Base-by-base conservation (phyloP, 2,329 filamentous ascomycete genomes). In the Cladosporium sp. region DNA sequence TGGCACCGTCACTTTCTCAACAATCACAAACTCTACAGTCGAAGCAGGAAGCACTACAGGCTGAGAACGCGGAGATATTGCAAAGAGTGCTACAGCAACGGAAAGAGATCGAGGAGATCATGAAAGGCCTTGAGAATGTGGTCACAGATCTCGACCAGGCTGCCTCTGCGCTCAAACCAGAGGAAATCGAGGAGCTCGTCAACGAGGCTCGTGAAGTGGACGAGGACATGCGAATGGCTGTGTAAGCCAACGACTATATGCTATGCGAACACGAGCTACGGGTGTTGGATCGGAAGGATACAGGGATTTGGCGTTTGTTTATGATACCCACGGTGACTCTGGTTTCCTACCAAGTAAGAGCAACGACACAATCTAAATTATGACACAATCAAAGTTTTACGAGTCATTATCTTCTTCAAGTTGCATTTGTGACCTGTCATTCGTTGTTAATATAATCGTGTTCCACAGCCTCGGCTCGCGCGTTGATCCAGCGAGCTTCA, bases 131-230 rank as follows among this genome's bases (percentile, higher is more conserved):
- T 32, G 83, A 86, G 66, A 73, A 71, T 45, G 78, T 84, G 12
- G 78, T 86, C 45, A 71, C 71, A 28, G 84, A 86, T 68, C 67
- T 87, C 42, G 81, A 85, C 64, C 77, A 74, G 8, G 75, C 74
- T 57, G 75, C 75, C 25, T 70, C 73, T 39, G 71, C 73, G 37
- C 70, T 79, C 62, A 57, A 66, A 37, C 57, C 62, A 3, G 66
- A 69, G 37, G 62, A 69, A 37, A 58, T 70, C 60, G 64, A 70
- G 20, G 39, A 57, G 20, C 54, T 65, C n/a, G 63, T 60, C n/a
- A 66, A 68, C 32, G 64, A 67, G 52, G 62, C 62, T n/a, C 62
- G 68, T 19, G 66, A 64, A 13, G 65, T 68, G 20, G 68, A 71
- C 47, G 64, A 66, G 56, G 62, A 60, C 20, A 65, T 68, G 61